phyloP scores from a whole-genome alignment of 768 basidiomycete species.

The Myochromella boudieri region DNA sequence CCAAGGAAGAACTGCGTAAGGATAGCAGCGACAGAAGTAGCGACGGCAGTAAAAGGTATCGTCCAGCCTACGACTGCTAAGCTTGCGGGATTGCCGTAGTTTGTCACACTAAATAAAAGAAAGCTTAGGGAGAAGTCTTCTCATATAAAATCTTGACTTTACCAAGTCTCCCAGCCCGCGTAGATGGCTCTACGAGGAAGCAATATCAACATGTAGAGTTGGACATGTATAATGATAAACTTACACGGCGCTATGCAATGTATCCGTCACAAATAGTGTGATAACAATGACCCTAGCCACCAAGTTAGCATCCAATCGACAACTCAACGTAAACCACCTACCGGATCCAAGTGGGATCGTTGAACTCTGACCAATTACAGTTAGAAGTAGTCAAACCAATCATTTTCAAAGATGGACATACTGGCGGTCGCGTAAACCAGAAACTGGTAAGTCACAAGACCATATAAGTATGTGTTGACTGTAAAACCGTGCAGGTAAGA shows the following conservation, averaged over 20 bases:
- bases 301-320: background rate
- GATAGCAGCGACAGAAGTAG: slow-evolving; percentile 44
- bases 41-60: slow-evolving; percentile 49
- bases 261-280: slow-evolving; percentile 30
- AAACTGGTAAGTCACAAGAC: slow-evolving; percentile 40
- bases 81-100: slow-evolving; percentile 36
- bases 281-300: slow-evolving; percentile 27
- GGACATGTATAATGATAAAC: slow-evolving; percentile 11
- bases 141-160: background rate
- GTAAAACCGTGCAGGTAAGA: background rate
- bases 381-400: background rate
- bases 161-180: slow-evolving; percentile 29
- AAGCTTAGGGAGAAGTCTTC: slow-evolving; percentile 19
- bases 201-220: background rate
- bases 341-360: slow-evolving; percentile 32
- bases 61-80: slow-evolving; percentile 43
- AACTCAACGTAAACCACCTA: background rate
- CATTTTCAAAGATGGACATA: slow-evolving; percentile 10
- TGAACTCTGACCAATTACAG: slow-evolving; percentile 25
- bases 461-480: slow-evolving; percentile 31
- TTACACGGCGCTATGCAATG: slow-evolving; percentile 33
- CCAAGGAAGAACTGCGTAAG: slow-evolving; percentile 51
- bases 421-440: slow-evolving; percentile 29
- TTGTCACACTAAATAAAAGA: slow-evolving; percentile 39
- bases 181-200: slow-evolving; percentile 25